Evolutionary conservation across 495 filamentous ascomycete genomes (phyloP), one percentile per base, ranked within the genome.

Genomic region (Aspergillus ostianus): DNA sequence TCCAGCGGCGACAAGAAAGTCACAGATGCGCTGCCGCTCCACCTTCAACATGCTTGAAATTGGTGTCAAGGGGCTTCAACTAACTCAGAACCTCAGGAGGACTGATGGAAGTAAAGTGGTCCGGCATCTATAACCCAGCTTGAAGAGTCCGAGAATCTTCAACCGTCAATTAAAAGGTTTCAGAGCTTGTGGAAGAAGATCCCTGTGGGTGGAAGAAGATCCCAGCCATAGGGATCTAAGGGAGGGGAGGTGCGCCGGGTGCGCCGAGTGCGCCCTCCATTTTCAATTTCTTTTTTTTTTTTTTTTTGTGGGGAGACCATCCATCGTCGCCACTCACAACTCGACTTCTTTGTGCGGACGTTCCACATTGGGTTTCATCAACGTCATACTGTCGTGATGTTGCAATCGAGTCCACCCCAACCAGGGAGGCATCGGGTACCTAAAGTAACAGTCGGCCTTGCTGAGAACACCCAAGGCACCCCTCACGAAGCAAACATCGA

Each of bases 341-440:
- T 17, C 36, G 36, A 17, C 12, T 41, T 41, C 36, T 41, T 41
- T 41, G 36, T 41, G 36, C 13, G 36, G 18, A 36, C 58, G 52
- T 47, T 36, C 46, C 54, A 48, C 59, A 20, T 49, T 45, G 20
- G 52, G 29, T 54, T 48, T 63, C 55, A 58, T 60, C 13, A 60
- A 66, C 60, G 64, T 66, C 64, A 66, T 66, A 32, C 60, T 63
- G 58, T 51, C 58, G 58, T 60, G n/a, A 61, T 50, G 64, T 66
- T 66, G 56, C 64, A 66, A 55, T 58, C 41, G 23, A 47, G 29
- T 13, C 15, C 9, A 27, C 47, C 56, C 18, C 23, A 3, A 2
- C 9, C 36, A 8, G 13, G 13, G 29, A 32, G 29, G 29, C 29
- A 32, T 32, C 29, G 29, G 36, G 36, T 41, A 41, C 36, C 36